phyloP scores from a whole-genome alignment of 1,139 yeast genomes.

The Zygosaccharomyces sapae region DNA sequence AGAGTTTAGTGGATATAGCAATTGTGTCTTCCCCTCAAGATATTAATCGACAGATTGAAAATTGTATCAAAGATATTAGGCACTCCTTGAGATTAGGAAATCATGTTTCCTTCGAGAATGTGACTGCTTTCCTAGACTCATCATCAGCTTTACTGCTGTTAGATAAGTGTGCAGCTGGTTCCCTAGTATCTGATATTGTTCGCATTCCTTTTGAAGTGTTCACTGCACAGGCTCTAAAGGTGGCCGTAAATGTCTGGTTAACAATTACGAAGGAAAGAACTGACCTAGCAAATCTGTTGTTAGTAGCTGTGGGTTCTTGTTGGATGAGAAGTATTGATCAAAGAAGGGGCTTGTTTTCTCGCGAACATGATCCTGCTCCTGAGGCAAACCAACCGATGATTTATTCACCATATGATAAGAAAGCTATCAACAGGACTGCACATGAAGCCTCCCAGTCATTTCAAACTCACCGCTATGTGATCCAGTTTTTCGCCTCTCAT shows the following conservation, averaged over 20 bases:
- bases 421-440: constrained; percentile 52
- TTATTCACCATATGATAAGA: constrained; percentile 78
- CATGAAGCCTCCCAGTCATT: constrained; percentile 47
- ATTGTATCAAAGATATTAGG: constrained; percentile 23
- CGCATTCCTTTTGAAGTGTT: constrained; percentile 68
- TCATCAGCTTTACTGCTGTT: constrained; percentile 47
- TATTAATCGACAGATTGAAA: constrained; percentile 25
- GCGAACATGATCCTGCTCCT: constrained; percentile 50
- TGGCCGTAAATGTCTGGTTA: constrained; percentile 76
- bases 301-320: constrained; percentile 57
- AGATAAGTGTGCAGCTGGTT: constrained; percentile 46
- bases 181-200: constrained; percentile 55
- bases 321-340: constrained; percentile 67
- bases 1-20: constrained; percentile 38
- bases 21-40: constrained; percentile 31
- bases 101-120: constrained; percentile 34
- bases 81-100: constrained; percentile 18
- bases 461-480: constrained; percentile 69
- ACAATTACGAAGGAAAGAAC: constrained; percentile 69
- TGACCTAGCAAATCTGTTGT: constrained; percentile 52
- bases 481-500: constrained; percentile 68
- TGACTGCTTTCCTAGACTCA: constrained; percentile 45
- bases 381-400: constrained; percentile 79
- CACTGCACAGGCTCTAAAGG: constrained; percentile 56
- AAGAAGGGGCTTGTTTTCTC: constrained; percentile 62